Conservation (phyloP, 78 protist genomes). For the Protostelium mycophagum region DNA sequence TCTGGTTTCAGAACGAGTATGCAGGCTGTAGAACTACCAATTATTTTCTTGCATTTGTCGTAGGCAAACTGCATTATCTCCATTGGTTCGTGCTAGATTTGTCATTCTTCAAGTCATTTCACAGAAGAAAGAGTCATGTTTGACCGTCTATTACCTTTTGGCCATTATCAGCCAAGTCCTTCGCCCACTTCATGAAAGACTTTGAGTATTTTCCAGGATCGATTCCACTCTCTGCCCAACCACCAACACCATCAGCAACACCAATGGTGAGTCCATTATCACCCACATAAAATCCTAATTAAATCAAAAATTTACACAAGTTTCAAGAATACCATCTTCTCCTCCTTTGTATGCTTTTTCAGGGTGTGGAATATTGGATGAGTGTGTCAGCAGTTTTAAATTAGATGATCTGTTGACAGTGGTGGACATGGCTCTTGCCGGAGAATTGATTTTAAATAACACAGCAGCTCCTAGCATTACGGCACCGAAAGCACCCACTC, state of each 20-base stretch:
- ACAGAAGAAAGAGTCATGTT: too few relatives aligned
- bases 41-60: constrained; percentile 19
- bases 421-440: not conserved
- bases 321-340: constrained; percentile 25
- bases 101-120: not conserved
- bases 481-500: too few relatives aligned
- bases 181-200: constrained; percentile 69
- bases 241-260: constrained; percentile 74
- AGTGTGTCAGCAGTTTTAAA: not conserved
- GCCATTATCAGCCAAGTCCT: not conserved
- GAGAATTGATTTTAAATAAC: too few relatives aligned
- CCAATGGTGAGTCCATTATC: constrained; percentile 14
- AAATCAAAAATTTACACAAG: not conserved
- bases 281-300: constrained; percentile 21
- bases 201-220: constrained; percentile 68
- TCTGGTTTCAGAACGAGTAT: constrained; percentile 20
- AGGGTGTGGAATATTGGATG: constrained; percentile 55
- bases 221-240: constrained; percentile 73
- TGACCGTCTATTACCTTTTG: too few relatives aligned
- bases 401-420: not conserved
- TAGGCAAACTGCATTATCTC: constrained; percentile 50
- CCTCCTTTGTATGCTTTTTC: constrained; percentile 62
- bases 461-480: too few relatives aligned
- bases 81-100: constrained; percentile 11
- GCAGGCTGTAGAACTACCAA: constrained; percentile 74